phyloP scores from a whole-genome alignment of 768 basidiomycete species.

The Phylloporus rhodoxanthus region DNA sequence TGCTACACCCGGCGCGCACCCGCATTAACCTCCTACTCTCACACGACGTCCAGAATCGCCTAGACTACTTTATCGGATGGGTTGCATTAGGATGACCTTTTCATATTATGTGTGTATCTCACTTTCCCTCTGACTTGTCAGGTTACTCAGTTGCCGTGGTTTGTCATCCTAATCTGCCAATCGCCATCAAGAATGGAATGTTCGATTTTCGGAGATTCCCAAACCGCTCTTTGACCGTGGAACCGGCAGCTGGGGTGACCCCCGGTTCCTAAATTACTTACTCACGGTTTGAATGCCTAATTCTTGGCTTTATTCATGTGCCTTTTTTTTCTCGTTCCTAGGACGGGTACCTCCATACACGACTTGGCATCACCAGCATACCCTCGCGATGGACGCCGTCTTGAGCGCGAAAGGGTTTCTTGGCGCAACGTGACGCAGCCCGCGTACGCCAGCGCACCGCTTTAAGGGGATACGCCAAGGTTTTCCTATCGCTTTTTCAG shows the following conservation, averaged over 20 bases:
- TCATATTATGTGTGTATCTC: not conserved
- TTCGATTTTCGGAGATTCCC: not conserved
- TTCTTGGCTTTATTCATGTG: constrained; percentile 4
- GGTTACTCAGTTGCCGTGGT: not conserved
- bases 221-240: constrained; percentile 8
- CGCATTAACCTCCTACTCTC: not conserved
- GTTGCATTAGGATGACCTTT: not conserved
- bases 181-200: constrained; percentile 1
- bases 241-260: not conserved
- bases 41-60: not conserved
- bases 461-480: not conserved
- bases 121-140: not conserved
- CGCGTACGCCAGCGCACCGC: not conserved
- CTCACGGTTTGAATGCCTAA: not conserved
- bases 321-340: not conserved
- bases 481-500: not conserved
- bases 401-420: not conserved
- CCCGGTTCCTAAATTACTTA: not conserved
- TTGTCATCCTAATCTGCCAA: constrained; percentile 3
- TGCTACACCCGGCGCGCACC: not conserved
- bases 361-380: not conserved
- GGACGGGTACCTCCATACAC: not conserved
- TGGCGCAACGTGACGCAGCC: not conserved
- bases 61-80: not conserved
- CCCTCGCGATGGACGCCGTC: not conserved